Conservation (phyloP, 345 rosid genomes). For the Euphorbia peplus region DNA sequence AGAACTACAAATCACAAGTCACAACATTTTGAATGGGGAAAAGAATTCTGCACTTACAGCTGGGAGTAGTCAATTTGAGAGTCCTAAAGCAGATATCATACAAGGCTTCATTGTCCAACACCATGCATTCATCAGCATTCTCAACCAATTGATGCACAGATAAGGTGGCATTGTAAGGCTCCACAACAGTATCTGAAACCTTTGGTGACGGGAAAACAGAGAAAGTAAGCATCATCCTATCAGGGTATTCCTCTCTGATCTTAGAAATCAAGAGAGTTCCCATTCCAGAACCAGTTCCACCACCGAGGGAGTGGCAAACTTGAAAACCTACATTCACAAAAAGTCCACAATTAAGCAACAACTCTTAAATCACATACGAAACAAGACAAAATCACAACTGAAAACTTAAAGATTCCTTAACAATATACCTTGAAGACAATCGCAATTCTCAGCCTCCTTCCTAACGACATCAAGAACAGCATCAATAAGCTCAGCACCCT, state of each 20-base stretch:
- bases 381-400: not conserved
- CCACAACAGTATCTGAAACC: conserved; percentile 30
- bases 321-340: conserved; percentile 19
- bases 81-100: conserved; percentile 31
- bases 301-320: conserved; percentile 29
- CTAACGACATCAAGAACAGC: conserved; percentile 29
- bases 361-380: not conserved
- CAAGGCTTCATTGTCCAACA: conserved; percentile 28
- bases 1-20: not conserved
- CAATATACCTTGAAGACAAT: conserved; percentile 26
- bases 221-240: conserved; percentile 32
- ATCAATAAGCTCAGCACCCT: conserved; percentile 31
- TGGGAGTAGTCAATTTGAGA: conserved; percentile 27
- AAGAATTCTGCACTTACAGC: conserved; percentile 17
- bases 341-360: not conserved
- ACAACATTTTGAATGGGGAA: not conserved
- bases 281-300: conserved; percentile 33
- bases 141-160: conserved; percentile 31
- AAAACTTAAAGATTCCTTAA: not conserved
- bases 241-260: conserved; percentile 32
- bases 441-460: conserved; percentile 29
- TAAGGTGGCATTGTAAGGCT: conserved; percentile 28
- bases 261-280: conserved; percentile 29
- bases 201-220: conserved; percentile 30
- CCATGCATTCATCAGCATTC: conserved; percentile 33